Percentiles rank a stretch among this genome's conserved stretches.
phyloP scores from a whole-genome alignment of 2,329 filamentous ascomycete genomes.

The Xylaria digitata region DNA sequence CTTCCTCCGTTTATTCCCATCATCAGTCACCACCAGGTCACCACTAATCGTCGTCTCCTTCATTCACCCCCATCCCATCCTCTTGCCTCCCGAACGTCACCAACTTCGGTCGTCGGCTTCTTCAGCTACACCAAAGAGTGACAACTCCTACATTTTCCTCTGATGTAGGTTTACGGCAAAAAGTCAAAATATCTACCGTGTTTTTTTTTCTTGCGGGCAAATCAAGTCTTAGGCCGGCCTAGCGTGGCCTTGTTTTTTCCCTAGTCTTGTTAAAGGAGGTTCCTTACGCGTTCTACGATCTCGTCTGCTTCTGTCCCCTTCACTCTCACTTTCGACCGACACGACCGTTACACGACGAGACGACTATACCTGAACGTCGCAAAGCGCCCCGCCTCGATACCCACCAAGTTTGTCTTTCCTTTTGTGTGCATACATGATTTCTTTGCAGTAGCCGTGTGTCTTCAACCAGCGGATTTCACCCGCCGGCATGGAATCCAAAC shows the following conservation, averaged over 20 bases:
- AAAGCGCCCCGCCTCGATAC: slow-evolving; percentile 2
- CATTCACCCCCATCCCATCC: slow-evolving; percentile 22
- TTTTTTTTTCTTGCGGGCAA: slow-evolving; percentile 7
- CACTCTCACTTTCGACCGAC: slow-evolving; percentile 3
- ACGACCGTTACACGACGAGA: slow-evolving; percentile 7
- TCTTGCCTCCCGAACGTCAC: slow-evolving; percentile 20
- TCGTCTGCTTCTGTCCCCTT: not conserved
- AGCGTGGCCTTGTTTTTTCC: slow-evolving; percentile 30
- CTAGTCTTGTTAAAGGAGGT: slow-evolving; percentile 10
- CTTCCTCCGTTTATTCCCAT: slow-evolving; percentile 12
- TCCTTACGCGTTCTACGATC: slow-evolving; percentile 27
- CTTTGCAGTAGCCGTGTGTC: slow-evolving; percentile 26
- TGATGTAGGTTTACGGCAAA: not conserved
- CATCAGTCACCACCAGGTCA: not conserved
- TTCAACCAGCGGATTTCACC: slow-evolving; percentile 35
- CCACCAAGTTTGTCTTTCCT: not conserved
- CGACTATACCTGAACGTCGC: not conserved
- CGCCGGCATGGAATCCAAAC: slow-evolving; percentile 42
- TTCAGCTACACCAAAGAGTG: not conserved
- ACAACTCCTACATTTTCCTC: not conserved
- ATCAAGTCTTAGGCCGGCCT: slow-evolving; percentile 20
- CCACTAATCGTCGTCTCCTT: slow-evolving; percentile 13
- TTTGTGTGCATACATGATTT: slow-evolving; percentile 35
- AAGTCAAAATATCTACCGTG: not conserved
- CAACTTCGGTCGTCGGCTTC: slow-evolving; percentile 7